Percentiles rank a stretch among this genome's conserved stretches.
Conservation (phyloP, 73 alveolate species). For the Effrenium voratum region DNA sequence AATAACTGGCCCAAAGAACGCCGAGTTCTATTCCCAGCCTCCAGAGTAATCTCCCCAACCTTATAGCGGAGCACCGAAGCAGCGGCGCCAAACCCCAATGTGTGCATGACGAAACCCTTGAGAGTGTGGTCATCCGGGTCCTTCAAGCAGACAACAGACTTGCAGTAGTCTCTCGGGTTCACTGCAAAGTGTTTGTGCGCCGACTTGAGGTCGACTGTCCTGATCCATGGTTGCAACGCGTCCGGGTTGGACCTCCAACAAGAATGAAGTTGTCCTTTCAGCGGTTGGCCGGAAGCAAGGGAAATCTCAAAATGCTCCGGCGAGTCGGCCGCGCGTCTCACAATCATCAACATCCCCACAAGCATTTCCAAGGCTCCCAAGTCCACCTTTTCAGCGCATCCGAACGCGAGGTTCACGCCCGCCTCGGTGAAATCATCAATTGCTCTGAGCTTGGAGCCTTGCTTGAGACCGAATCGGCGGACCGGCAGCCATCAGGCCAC, state of each 20-base stretch:
- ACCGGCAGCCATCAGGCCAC: not conserved
- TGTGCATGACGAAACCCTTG: not conserved
- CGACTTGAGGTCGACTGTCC: not conserved
- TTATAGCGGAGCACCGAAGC: not conserved
- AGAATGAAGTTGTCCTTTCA: too few species aligned
- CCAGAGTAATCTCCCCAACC: not conserved
- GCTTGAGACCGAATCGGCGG: not conserved
- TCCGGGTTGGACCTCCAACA: too few species aligned
- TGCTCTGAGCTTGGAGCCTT: not conserved
- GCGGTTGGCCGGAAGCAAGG: too few species aligned
- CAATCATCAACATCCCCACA: too few species aligned
- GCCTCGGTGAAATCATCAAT: not conserved
- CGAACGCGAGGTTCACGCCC: not conserved
- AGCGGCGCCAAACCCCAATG: not conserved
- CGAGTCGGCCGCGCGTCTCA: too few species aligned
- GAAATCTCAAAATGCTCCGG: too few species aligned
- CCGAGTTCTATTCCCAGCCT: not conserved
- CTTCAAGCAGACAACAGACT: not conserved
- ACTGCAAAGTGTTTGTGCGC: not conserved
- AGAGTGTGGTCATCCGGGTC: too few species aligned
- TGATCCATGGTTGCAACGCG: too few species aligned
- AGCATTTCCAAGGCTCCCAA: too few species aligned
- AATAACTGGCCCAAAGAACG: not conserved
- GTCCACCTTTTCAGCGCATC: slow-evolving; percentile 5
- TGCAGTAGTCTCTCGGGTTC: not conserved